Base-by-base conservation (phyloP, 306 rosid species). In the Cucurbita ficifolia region DNA sequence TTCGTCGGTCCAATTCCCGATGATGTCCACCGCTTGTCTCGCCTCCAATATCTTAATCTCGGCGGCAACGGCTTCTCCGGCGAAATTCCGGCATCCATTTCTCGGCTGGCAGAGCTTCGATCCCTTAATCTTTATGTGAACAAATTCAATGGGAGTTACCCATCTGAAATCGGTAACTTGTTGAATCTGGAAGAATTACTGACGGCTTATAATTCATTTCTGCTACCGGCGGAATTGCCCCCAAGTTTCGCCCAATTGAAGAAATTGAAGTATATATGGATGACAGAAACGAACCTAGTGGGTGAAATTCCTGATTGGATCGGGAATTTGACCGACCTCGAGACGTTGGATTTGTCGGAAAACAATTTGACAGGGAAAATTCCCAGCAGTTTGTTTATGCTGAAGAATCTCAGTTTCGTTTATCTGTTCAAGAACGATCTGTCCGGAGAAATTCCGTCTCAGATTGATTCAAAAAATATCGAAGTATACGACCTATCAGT, bases 291-390 rank as follows among this genome's bases (percentile, higher is more conserved):
- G 5, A 87, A 92, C 49, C 49, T 89, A 79, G n/a, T 77, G 12
- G 94, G 94, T 7, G 84, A 86, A 54, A 82, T 92, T 72, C 92
- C 94, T 0, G 81, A 79, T 17, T 55, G 24, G 42, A 81, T 89
- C 17, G 94, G 89, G 43, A 74, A 89, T 3, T 75, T 85, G 89
- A 82, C 58, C 43, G 87, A 86, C 8, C 67, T 87, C 77, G 90
- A 86, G 80, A 1, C 3, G 1, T 35, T 87, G 80, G 88, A 89
- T 79, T 48, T 87, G 67, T 63, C 90, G 3, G 0, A 0, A 0
- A 92, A 87, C 65, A 14, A 8, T 9, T 71, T 89, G 68, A 79
- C 22, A 48, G 96, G 96, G 48, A 70, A 76, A 21, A 82, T 92
- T 53, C 92, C 97, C 0, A 74, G 73, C 2, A 62, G 81, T 45